phyloP scores from a whole-genome alignment of 2,329 filamentous ascomycete species.

The Alternaria burnsii region DNA sequence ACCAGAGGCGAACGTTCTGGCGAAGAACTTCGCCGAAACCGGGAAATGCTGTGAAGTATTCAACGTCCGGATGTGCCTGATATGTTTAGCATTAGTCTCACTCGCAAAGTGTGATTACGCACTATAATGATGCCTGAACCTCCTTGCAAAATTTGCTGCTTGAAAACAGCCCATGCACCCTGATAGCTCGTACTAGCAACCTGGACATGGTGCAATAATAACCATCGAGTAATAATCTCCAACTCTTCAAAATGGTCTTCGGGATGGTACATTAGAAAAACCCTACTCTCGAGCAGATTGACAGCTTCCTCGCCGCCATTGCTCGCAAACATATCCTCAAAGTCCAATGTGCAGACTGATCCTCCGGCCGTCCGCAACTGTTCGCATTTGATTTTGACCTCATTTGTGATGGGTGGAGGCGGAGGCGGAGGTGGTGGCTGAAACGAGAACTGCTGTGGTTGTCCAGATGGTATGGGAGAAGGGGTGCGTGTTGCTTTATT shows the following conservation, averaged over 20 bases:
- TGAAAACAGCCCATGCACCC: slow-evolving; percentile 41
- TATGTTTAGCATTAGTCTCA: slow-evolving; percentile 14
- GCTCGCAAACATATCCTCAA: slow-evolving; percentile 35
- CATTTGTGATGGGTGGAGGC: slow-evolving; percentile 1
- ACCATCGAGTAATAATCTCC: slow-evolving; percentile 43
- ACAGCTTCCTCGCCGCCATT: slow-evolving; percentile 8
- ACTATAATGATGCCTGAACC: slow-evolving; percentile 42
- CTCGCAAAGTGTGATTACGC: neutral
- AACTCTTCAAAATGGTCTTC: slow-evolving; percentile 38
- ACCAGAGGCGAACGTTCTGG: slow-evolving; percentile 44
- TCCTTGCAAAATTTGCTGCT: slow-evolving; percentile 23
- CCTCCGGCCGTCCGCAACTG: slow-evolving; percentile 33
- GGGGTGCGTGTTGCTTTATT: neutral
- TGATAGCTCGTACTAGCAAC: slow-evolving; percentile 33
- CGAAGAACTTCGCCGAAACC: slow-evolving; percentile 44
- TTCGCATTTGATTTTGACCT: slow-evolving; percentile 1
- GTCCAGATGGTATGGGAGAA: neutral
- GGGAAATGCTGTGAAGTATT: slow-evolving; percentile 41
- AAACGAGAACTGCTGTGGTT: neutral
- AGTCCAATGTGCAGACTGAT: slow-evolving; percentile 28
- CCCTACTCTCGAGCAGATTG: slow-evolving; percentile 27
- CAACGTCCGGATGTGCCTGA: slow-evolving; percentile 44
- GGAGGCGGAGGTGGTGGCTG: neutral
- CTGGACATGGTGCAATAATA: slow-evolving; percentile 42
- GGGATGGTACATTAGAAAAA: slow-evolving; percentile 42